Base-by-base conservation (phyloP, 441 rosid genomes). In the Adansonia gregorii region DNA sequence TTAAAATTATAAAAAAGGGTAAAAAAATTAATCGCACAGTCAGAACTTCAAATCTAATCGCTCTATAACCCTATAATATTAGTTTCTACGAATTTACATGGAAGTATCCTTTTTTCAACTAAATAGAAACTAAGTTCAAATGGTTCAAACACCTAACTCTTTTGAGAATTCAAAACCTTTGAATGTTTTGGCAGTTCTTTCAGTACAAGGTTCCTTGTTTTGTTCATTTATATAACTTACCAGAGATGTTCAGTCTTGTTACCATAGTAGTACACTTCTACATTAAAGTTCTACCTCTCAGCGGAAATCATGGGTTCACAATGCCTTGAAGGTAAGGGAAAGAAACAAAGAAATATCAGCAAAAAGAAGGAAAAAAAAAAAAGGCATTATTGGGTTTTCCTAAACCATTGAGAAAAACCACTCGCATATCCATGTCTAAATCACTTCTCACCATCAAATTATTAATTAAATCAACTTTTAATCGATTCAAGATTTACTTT, bases 401-500 rank as follows among this genome's bases (percentile, higher is more conserved):
- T 58, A 20, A 20, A 20, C 56, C 56, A 14, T 52, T 52, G 17
- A 15, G 39, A 24, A 60, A 24, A 65, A 15, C 48, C 59, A 49
- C 20, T 70, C 27, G 74, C 61, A 67, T 17, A 70, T 27, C 14
- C 74, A n/a, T 51, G 61, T 70, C 74, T 51, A 70, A 70, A 52
- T 71, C 61, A 71, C 24, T 27, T 31, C 22, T 52, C 61, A 31
- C 48, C 45, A 54, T 71, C 75, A 71, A 43, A 71, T 71, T 68
- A 48, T 68, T 24, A 48, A 68, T 68, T 48, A 22, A 48, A 68
- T 68, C 12, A 11, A 48, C 9, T 6, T 8, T 68, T 22, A 54
- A 54, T 35, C 35, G 2, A n/a, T 35, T 61, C 2, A 71, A 71
- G 46, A 22, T 48, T 68, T 48, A 22, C 2, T 54, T 12, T 68